Conservation (phyloP, 305 asterid species). For the Lippia alba region DNA sequence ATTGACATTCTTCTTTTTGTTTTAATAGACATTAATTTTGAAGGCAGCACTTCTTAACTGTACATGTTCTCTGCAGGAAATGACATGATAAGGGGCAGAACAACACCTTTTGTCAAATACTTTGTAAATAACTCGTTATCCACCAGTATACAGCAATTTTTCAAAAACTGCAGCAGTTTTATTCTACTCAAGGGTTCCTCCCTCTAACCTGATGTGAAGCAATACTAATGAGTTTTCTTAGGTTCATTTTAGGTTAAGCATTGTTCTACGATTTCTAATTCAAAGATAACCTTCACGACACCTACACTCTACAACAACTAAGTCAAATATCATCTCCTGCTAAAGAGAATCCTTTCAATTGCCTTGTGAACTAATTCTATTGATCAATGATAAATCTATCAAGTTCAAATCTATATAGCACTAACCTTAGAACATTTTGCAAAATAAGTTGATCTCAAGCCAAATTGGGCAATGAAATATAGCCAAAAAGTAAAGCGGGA, state of each 20-base stretch:
- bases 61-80: neutral
- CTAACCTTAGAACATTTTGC: neutral
- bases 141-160: too few species aligned
- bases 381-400: neutral
- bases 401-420: neutral
- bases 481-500: neutral
- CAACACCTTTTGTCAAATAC: neutral
- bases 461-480: neutral
- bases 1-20: neutral
- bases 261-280: too few species aligned
- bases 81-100: neutral
- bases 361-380: neutral
- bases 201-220: too few species aligned
- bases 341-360: neutral
- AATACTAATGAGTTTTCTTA: too few species aligned
- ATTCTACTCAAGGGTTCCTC: too few species aligned
- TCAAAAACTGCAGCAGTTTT: too few species aligned
- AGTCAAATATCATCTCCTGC: neutral
- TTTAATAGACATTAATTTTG: neutral
- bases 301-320: neutral
- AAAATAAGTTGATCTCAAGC: neutral
- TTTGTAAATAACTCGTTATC: too few species aligned
- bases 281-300: neutral
- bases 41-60: neutral
- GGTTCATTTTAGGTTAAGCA: too few species aligned